Evolutionary conservation across 208 protist genomes (phyloP).

Genomic region (Wallacemonas collosoma): DNA sequence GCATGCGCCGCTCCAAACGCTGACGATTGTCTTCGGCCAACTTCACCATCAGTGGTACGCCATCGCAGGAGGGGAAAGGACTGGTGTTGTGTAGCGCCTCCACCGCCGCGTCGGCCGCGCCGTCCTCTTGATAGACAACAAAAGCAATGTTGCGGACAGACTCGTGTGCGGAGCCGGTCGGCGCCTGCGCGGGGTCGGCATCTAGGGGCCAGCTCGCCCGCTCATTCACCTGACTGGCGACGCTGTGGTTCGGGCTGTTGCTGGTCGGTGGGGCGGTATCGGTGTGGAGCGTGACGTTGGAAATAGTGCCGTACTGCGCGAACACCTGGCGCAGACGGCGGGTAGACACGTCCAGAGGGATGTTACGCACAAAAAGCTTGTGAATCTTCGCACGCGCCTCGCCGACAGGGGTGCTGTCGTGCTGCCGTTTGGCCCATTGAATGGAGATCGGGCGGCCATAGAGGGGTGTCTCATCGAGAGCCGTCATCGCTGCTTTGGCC

Average conservation of each 20-base stretch:
- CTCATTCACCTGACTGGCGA: not conserved
- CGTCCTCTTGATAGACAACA: conserved; percentile 59
- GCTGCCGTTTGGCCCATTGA: conserved; percentile 82
- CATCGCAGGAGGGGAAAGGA: conserved; percentile 56
- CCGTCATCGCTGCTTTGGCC: conserved; percentile 54
- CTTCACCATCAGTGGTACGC: conserved; percentile 71
- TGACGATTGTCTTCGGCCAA: conserved; percentile 66
- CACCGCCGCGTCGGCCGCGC: conserved; percentile 60
- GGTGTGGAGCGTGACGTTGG: conserved; percentile 61
- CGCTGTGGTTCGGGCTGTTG: not conserved
- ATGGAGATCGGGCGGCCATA: conserved; percentile 63
- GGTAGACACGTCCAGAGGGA: conserved; percentile 60
- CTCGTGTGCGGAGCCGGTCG: not conserved
- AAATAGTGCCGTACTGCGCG: conserved; percentile 50
- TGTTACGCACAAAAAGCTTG: conserved; percentile 88
- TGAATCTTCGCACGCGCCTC: conserved; percentile 65
- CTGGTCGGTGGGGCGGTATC: conserved; percentile 53
- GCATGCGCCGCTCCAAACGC: conserved; percentile 35
- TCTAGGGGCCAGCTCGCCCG: not conserved
- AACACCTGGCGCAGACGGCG: conserved; percentile 49
- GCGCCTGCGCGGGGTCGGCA: too few relatives aligned
- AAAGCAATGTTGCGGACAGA: conserved; percentile 77
- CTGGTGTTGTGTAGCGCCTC: conserved; percentile 54
- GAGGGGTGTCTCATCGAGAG: conserved; percentile 48
- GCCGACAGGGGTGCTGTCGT: conserved; percentile 74